Base-by-base conservation (phyloP, 768 basidiomycete genomes). In the Cytidiella melzeri region DNA sequence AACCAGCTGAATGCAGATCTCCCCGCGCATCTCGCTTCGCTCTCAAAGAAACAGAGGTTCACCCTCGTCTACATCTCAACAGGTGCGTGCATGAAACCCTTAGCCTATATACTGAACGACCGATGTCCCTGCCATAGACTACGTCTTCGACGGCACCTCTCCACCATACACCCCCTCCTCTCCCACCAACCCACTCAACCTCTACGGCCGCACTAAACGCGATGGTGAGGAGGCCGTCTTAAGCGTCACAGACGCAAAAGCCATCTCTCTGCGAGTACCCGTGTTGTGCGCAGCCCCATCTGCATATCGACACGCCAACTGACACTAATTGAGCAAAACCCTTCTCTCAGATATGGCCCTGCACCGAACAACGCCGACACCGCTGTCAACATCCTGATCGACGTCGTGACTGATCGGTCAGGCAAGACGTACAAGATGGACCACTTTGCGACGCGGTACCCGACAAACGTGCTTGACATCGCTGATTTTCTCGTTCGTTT, bases 371-470 rank as follows among this genome's bases (percentile, higher is more conserved):
- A 94, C 59, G 77, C 84, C 3, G 95, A 98, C 60, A 83, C 83
- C 3, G 94, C 95, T 0, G 76, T 98, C 54, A 98, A 97, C 62
- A 73, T 91, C 47, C 75, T 99, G 5, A 65, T 93, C 24, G 92
- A 96, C 63, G 73, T 95, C 27, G 89, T 96, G 0, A 72, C 80
- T 52, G 90, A 94, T 61, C 88, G 87, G 57, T 87, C 85, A 4
- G 89, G 88, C 2, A 93, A 93, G 68, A 71, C 69, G 28, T 93
- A 93, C 72, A 91, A 83, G 65, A 97, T 97, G 95, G 95, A 99
- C 63, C 85, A 95, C 64, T 95, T 83, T 62, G 92, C 91, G 21
- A 89, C 85, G 15, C 78, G 95, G 24, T 95, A 87, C 68, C 95
- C 95, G 0, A 98, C 95, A 21, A 92, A 92, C 59, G 83, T 91